Conservation (phyloP, 73 alveolate genomes). For the Paramecium caudatum region DNA sequence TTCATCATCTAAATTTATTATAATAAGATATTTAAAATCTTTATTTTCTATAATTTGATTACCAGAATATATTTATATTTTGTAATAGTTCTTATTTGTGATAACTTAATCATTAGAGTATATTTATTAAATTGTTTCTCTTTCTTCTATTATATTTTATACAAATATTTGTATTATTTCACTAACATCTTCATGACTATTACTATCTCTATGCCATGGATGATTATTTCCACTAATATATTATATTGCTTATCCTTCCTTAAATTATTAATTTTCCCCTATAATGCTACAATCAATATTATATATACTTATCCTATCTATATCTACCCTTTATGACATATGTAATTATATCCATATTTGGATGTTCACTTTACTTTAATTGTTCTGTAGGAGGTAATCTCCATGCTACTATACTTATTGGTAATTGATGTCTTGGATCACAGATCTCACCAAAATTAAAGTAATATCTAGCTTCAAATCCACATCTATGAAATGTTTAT, state of each 20-base stretch:
- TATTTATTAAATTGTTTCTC: background rate
- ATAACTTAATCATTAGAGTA: background rate
- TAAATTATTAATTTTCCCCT: background rate
- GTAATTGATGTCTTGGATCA: constrained; percentile 62
- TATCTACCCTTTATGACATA: background rate
- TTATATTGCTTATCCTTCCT: constrained; percentile 17
- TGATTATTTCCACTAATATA: background rate
- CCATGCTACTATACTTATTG: constrained; percentile 42
- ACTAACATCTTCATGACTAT: background rate
- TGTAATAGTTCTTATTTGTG: background rate
- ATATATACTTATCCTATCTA: constrained; percentile 57
- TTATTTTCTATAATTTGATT: background rate
- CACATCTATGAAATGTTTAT: background rate
- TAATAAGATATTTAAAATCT: background rate
- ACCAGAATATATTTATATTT: background rate
- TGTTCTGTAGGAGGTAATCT: constrained; percentile 35
- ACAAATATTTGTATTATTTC: background rate
- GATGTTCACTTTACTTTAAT: constrained; percentile 37
- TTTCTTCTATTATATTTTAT: background rate
- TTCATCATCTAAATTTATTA: background rate
- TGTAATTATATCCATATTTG: constrained; percentile 34
- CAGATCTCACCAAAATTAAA: constrained; percentile 33
- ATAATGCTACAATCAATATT: background rate
- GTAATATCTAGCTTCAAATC: background rate
- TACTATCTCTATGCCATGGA: background rate